phyloP scores from a whole-genome alignment of 805 yeast genomes.

The Cyberlindnera mississippiensis region DNA sequence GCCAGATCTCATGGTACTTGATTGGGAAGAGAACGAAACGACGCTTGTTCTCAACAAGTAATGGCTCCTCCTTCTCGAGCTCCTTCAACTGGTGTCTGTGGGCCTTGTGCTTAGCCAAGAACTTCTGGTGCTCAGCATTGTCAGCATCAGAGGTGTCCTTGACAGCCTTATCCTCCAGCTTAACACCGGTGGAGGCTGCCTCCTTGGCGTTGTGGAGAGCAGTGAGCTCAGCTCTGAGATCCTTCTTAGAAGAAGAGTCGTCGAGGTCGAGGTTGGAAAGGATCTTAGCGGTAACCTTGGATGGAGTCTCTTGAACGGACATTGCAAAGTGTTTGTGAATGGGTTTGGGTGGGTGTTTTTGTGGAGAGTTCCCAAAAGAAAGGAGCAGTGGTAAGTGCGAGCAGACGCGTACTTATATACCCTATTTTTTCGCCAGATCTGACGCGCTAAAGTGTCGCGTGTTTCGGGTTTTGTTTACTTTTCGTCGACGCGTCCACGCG shows the following conservation, averaged over 20 bases:
- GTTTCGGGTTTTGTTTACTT: not conserved
- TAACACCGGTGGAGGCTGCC: slow-evolving; percentile 13
- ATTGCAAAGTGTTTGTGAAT: slow-evolving; percentile 11
- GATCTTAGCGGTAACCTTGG: slow-evolving; percentile 58
- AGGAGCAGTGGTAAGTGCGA: not conserved
- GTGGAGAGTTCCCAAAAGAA: not conserved
- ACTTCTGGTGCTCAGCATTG: slow-evolving; percentile 45
- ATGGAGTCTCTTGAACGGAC: slow-evolving; percentile 64
- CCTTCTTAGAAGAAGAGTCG: slow-evolving; percentile 35
- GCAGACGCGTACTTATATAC: not conserved
- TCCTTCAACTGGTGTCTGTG: slow-evolving; percentile 74
- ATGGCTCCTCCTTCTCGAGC: slow-evolving; percentile 83
- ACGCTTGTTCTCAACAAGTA: slow-evolving; percentile 76
- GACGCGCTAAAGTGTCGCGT: not conserved
- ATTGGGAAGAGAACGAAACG: slow-evolving; percentile 95
- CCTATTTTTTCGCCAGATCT: not conserved
- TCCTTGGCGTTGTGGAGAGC: slow-evolving; percentile 40
- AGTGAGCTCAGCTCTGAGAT: slow-evolving; percentile 37
- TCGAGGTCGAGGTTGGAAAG: slow-evolving; percentile 48
- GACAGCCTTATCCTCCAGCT: slow-evolving; percentile 13
- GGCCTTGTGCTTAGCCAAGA: slow-evolving; percentile 56
- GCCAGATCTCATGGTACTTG: slow-evolving; percentile 97
- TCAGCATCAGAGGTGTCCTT: slow-evolving; percentile 23
- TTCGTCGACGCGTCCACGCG: not conserved
- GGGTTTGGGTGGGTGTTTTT: not conserved